Evolutionary conservation across 129 eudicot genomes (phyloP), one percentile per base, ranked within the genome.

Genomic region (Centaurea solstitialis): DNA sequence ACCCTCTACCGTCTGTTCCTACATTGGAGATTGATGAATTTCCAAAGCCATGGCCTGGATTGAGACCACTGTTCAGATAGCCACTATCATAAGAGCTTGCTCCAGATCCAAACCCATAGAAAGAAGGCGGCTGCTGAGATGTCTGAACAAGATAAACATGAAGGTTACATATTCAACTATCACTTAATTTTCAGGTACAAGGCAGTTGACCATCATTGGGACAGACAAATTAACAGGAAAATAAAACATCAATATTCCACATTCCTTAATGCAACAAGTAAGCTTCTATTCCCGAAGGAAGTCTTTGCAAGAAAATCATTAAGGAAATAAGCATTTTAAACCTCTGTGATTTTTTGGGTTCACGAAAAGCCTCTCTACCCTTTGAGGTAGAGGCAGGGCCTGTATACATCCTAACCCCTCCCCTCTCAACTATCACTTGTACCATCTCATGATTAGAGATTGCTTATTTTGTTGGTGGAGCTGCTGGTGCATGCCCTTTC

Each of bases 121-220:
- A 74, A 61, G 79, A 81, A 7, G 80, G 59, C 26, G 85, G 57
- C 70, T 74, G 85, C 66, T 81, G 85, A 73, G 85, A 74, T 65
- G 75, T 75, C 85, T 81, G 79, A 39, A 77, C 12, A 50, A 75
- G 26, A 24, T 9, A 43, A n/a, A 37, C 4, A 53, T 3, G 59
- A 76, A 28, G 6, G 24, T 65, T 20, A 76, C 22, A 20, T 62
- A 57, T 37, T 26, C 7, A 26, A 53, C 10, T 37, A 74, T 74
- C 79, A 61, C 35, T 1, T 28, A 22, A 5, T 20, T 75, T 57
- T 75, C 79, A 53, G 69, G 80, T 64, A 43, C 7, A 59, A 76
- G 39, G 68, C 53, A 75, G 79, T 75, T 28, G 22, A 68, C 18
- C 38, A 37, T 12, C 28, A 62, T 22, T 62, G 12, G 12, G 9